Conservation (phyloP, 1,284 basidiomycete species). For the Ganoderma meredithae region DNA sequence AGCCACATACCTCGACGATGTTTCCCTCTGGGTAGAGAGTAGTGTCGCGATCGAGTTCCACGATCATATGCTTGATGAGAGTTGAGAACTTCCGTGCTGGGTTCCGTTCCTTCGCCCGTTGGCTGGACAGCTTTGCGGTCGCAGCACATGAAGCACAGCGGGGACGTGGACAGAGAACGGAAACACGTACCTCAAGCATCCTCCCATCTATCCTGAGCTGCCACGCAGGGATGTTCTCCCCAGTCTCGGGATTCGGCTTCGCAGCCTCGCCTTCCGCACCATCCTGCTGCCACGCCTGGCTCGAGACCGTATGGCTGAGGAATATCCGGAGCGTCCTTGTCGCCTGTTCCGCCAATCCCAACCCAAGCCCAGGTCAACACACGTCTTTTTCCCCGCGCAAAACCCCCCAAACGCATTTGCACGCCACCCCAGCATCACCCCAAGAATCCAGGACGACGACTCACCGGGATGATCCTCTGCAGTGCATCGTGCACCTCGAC, state of each 20-base stretch:
- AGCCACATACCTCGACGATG: constrained; percentile 71
- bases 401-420: constrained; percentile 10
- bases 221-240: constrained; percentile 92
- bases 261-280: constrained; percentile 32
- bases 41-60: constrained; percentile 90
- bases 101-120: constrained; percentile 71
- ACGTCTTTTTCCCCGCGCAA: background rate
- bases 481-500: constrained; percentile 90
- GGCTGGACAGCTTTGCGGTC: constrained; percentile 58
- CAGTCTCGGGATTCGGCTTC: constrained; percentile 59
- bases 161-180: background rate
- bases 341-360: constrained; percentile 55
- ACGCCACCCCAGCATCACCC: constrained; percentile 10
- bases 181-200: constrained; percentile 71
- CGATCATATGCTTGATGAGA: constrained; percentile 83
- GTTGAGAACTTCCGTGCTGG: constrained; percentile 85
- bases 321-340: constrained; percentile 90
- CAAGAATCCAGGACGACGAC: constrained; percentile 34
- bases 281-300: constrained; percentile 78
- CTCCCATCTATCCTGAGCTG: constrained; percentile 90
- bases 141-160: background rate
- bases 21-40: constrained; percentile 84
- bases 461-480: constrained; percentile 62
- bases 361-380: background rate
- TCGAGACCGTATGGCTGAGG: constrained; percentile 87